Evolutionary conservation across 495 filamentous ascomycete genomes (phyloP).

Genomic region (Xylona heveae): DNA sequence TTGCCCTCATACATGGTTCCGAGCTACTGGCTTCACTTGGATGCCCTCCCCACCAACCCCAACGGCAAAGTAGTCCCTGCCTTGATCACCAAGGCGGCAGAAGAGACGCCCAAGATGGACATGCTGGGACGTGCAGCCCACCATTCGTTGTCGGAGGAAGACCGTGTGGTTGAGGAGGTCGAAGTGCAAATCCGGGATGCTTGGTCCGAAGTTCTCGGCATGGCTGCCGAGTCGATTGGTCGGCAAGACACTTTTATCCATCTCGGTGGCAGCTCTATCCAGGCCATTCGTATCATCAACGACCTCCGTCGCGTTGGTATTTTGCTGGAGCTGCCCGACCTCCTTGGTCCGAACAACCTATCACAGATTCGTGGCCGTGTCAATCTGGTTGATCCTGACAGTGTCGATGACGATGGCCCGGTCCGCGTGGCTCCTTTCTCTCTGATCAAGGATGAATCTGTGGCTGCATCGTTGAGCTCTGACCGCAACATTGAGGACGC

Average conservation of each 20-base stretch:
- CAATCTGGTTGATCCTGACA: background rate
- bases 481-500: slow-evolving; percentile 1
- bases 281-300: slow-evolving; percentile 4
- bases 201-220: slow-evolving; percentile 5
- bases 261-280: slow-evolving; percentile 8
- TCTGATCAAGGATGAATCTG: slow-evolving; percentile 2
- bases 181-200: background rate
- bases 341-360: slow-evolving; percentile 3
- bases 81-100: slow-evolving; percentile 3
- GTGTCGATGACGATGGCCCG: slow-evolving; percentile 1
- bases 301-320: slow-evolving; percentile 3
- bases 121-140: slow-evolving; percentile 1
- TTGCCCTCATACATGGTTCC: slow-evolving; percentile 8
- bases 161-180: background rate
- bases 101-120: slow-evolving; percentile 1
- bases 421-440: background rate
- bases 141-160: background rate
- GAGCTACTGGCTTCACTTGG: slow-evolving; percentile 4
- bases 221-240: slow-evolving; percentile 1
- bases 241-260: slow-evolving; percentile 4
- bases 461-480: background rate
- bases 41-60: slow-evolving; percentile 5
- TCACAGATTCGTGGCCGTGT: background rate
- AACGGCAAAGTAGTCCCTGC: slow-evolving; percentile 9
- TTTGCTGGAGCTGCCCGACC: slow-evolving; percentile 4